phyloP scores from a whole-genome alignment of 1,284 basidiomycete genomes.

The Cryptococcus depauperatus region DNA sequence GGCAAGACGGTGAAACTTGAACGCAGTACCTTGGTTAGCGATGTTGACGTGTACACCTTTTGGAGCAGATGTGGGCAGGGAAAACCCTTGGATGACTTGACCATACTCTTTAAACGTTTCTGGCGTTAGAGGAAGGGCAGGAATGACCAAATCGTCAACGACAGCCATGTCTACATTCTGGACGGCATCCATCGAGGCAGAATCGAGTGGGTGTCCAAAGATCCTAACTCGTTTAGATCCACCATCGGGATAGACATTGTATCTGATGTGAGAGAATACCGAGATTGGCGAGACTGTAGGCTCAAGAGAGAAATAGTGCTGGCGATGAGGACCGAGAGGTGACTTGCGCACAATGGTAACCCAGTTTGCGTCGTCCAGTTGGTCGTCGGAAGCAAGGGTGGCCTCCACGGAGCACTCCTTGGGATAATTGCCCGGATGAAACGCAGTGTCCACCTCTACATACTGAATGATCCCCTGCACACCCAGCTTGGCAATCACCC shows the following conservation, averaged over 20 bases:
- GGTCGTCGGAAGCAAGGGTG: slow-evolving; percentile 24
- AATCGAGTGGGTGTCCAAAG: slow-evolving; percentile 54
- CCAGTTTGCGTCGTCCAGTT: slow-evolving; percentile 54
- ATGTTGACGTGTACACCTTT: slow-evolving; percentile 57
- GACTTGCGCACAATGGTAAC: slow-evolving; percentile 62
- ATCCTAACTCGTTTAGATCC: slow-evolving; percentile 87
- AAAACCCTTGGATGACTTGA: slow-evolving; percentile 68
- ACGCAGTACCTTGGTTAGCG: slow-evolving; percentile 80
- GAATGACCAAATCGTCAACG: slow-evolving; percentile 19
- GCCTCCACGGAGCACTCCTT: slow-evolving; percentile 17
- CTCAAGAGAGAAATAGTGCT: slow-evolving; percentile 78
- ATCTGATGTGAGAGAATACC: slow-evolving; percentile 71
- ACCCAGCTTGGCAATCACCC: slow-evolving; percentile 82
- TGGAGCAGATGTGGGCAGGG: slow-evolving; percentile 40
- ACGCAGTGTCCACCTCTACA: slow-evolving; percentile 84
- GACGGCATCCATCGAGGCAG: slow-evolving; percentile 3
- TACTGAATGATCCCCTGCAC: slow-evolving; percentile 61
- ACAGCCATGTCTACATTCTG: too few relatives aligned
- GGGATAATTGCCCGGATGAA: slow-evolving; percentile 96
- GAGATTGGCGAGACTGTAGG: slow-evolving; percentile 49
- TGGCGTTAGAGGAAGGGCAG: slow-evolving; percentile 65
- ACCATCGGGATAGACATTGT: slow-evolving; percentile 90
- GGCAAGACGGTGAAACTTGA: slow-evolving; percentile 80
- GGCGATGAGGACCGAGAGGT: slow-evolving; percentile 79
- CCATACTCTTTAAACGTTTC: slow-evolving; percentile 81